These are phyloP conservation scores for Dissophora globulifera DNA, from an alignment of 192 early-diverging fungal species.

Conservation along the genomic window DNA sequence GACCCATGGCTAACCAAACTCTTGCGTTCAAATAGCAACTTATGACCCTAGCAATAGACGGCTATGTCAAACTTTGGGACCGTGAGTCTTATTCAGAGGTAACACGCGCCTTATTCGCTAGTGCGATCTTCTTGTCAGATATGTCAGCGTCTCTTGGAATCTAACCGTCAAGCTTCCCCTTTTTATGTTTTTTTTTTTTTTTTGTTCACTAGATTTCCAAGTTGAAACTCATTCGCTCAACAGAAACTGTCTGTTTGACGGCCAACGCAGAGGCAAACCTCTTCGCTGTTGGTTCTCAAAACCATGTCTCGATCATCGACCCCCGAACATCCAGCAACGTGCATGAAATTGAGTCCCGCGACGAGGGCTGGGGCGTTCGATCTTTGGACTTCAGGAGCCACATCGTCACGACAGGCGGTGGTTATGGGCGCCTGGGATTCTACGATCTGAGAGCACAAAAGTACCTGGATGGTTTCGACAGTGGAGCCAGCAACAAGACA, in stretches of 20 bases:
- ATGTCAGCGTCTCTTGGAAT: no score
- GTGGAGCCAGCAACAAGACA: conserved; percentile 16
- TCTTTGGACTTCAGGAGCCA: conserved; percentile 58
- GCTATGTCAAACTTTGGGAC: conserved; percentile 75
- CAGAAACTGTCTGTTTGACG: conserved; percentile 54
- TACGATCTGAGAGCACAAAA: conserved; percentile 67
- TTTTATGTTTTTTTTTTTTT: not conserved
- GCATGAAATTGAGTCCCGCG: conserved; percentile 63
- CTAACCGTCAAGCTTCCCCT: not conserved
- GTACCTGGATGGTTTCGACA: conserved; percentile 57
- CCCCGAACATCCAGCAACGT: conserved; percentile 47
- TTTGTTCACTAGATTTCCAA: conserved; percentile 18
- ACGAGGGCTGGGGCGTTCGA: conserved; percentile 79
- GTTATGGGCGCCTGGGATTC: conserved; percentile 69
- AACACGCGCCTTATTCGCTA: not conserved
- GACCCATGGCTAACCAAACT: not conserved
- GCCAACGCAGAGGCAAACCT: conserved; percentile 39
- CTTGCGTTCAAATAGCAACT: conserved; percentile 24
- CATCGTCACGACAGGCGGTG: conserved; percentile 71
- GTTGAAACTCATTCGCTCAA: conserved; percentile 21
- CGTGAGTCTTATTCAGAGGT: conserved; percentile 33
- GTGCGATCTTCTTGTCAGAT: not conserved
- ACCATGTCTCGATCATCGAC: conserved; percentile 52
- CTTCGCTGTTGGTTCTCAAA: conserved; percentile 55
- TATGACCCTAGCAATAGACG: conserved; percentile 68